These are phyloP conservation scores for Colletotrichum sp. DNA, from an alignment of 2,329 filamentous ascomycete genomes.

Conservation along the genomic window DNA sequence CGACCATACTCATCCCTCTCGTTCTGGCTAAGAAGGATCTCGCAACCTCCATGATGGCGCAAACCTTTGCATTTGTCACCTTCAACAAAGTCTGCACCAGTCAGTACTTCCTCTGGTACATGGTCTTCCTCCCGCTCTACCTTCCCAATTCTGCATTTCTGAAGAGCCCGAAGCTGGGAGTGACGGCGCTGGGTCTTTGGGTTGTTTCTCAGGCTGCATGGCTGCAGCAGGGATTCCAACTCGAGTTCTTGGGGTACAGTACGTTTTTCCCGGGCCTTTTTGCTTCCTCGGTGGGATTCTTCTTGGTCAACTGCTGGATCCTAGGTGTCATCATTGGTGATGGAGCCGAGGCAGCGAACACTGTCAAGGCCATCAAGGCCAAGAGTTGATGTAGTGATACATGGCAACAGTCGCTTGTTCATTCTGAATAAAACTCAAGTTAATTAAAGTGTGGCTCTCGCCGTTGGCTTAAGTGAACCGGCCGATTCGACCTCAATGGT, in stretches of 20 bases:
- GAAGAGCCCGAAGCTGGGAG: conserved; percentile 61
- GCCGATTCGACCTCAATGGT: not conserved
- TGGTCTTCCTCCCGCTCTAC: conserved; percentile 91
- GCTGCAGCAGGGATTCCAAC: conserved; percentile 76
- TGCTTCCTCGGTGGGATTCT: conserved; percentile 77
- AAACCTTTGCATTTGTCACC: conserved; percentile 95
- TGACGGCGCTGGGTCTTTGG: conserved; percentile 74
- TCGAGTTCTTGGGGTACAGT: conserved; percentile 81
- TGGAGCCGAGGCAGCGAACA: conserved; percentile 33
- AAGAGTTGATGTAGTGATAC: not conserved
- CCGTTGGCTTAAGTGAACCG: not conserved
- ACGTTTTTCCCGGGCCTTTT: conserved; percentile 89
- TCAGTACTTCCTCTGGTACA: conserved; percentile 99
- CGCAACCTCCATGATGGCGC: conserved; percentile 84
- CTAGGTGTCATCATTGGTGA: conserved; percentile 81
- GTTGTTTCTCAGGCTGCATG: conserved; percentile 75
- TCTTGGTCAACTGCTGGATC: conserved; percentile 86
- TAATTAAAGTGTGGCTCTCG: not conserved
- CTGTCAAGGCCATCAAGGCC: not conserved
- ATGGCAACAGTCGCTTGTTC: not conserved
- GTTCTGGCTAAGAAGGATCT: conserved; percentile 82
- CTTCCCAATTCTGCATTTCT: conserved; percentile 81
- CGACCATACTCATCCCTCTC: conserved; percentile 77
- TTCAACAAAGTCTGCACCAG: conserved; percentile 99
- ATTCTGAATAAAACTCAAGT: not conserved